phyloP scores from a whole-genome alignment of 306 rosid species.

The Ammopiptanthus mongolicus region DNA sequence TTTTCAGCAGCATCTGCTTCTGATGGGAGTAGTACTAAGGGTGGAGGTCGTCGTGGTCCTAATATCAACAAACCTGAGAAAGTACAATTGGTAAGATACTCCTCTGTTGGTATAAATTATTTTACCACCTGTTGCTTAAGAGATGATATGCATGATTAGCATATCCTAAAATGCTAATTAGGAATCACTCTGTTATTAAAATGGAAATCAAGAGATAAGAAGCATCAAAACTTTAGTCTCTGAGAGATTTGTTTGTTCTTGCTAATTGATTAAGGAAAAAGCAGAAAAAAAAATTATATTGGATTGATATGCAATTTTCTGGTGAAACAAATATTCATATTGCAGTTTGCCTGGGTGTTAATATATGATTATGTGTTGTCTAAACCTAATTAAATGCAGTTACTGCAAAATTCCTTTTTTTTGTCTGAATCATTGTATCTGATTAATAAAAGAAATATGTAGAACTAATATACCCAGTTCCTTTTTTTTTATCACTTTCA shows the following conservation, averaged over 20 bases:
- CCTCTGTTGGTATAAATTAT: constrained; percentile 2
- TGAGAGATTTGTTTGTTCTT: background rate
- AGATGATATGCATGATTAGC: background rate
- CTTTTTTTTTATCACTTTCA: background rate
- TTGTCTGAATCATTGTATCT: background rate
- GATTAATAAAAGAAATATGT: constrained; percentile 5
- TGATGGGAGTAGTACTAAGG: constrained; percentile 56
- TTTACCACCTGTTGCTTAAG: background rate
- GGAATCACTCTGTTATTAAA: background rate
- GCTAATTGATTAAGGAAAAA: constrained; percentile 13
- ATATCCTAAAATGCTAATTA: constrained; percentile 2
- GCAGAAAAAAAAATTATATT: background rate
- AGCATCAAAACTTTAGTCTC: background rate
- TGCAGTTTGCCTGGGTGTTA: constrained; percentile 16
- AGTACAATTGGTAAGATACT: constrained; percentile 79
- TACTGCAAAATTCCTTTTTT: background rate
- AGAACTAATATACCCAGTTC: background rate
- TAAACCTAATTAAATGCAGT: background rate
- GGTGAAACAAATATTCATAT: constrained; percentile 10
- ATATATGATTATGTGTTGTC: constrained; percentile 1
- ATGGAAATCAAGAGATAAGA: constrained; percentile 10
- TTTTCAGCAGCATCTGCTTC: constrained; percentile 91
- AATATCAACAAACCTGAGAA: constrained; percentile 87
- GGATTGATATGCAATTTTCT: background rate
- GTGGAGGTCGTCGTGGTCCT: constrained; percentile 84